Base-by-base conservation (phyloP, 805 yeast species). In the Blastobotrys muscicola region DNA sequence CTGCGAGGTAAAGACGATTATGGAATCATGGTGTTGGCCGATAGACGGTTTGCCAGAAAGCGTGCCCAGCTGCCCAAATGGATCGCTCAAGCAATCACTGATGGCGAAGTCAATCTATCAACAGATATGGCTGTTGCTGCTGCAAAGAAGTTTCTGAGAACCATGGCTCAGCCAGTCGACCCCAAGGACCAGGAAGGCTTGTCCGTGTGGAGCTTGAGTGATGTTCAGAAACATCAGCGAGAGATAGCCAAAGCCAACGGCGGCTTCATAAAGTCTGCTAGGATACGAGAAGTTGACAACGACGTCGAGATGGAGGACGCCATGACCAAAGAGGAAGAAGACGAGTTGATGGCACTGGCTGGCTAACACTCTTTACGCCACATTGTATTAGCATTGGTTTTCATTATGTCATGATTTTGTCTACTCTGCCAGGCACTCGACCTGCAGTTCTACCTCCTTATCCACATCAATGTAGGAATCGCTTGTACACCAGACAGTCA, bases 21-120 rank as follows among this genome's bases (percentile, higher is more conserved):
- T 62, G 99, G 99, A 50, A 83, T 92, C 53, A 92, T 92, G 99
- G 97, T 92, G 36, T 66, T 92, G 48, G 98, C 98, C 0, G 99
- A 92, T 61, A 71, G 95, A 52, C 72, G 99, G 59, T 92, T 92
- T 62, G 75, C 89, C 1, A 74, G 85, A 51, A 92, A 90, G 65
- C 79, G 85, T 54, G 74, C 68, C 36, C 98, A 92, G 61, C 65
- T 92, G 31, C 99, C 99, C 0, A 89, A 85, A 61, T 92, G 99
- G 99, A 92, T 92, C 36, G 82, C 87, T 0, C 97, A 92, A 59
- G 97, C 89, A 1, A 70, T 92, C 41, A 69, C 82, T 10, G 97
- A 92, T 60, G 89, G 96, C 0, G 97, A 94, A 58, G 75, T 83
- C 1, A 90, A 89, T 55, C 67, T 90, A 42, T 86, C 97, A 0